Evolutionary conservation across 78 protist genomes (phyloP).

Genomic region (Andalucia godoyi): DNA sequence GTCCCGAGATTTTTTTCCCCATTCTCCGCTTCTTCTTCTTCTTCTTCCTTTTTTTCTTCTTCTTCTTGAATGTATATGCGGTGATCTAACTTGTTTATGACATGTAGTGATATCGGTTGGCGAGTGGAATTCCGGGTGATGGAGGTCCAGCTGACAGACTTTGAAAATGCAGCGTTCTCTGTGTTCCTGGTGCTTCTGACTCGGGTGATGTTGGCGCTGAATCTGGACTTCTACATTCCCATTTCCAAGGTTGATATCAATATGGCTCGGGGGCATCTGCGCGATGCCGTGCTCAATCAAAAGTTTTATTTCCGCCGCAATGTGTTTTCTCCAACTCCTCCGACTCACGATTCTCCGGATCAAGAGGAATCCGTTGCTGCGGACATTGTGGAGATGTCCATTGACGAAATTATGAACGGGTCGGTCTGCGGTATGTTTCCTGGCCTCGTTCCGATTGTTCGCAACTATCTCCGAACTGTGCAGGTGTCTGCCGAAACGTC

Average conservation of each 20-base stretch:
- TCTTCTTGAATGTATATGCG: too few species aligned
- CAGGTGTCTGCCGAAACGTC: neutral
- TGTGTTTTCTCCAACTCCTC: neutral
- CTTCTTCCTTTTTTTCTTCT: neutral
- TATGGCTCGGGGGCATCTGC: conserved; percentile 61
- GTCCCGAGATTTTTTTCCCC: too few species aligned
- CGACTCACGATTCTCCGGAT: neutral
- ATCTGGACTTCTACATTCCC: conserved; percentile 79
- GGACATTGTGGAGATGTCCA: neutral
- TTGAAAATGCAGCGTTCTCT: conserved; percentile 92
- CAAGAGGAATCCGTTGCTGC: neutral
- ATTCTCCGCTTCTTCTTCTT: neutral
- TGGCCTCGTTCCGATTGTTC: conserved; percentile 39
- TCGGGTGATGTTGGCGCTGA: conserved; percentile 61
- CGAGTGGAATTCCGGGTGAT: conserved; percentile 88
- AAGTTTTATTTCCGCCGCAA: conserved; percentile 62
- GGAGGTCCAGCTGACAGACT: conserved; percentile 84
- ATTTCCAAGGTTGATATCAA: conserved; percentile 85
- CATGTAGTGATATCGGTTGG: conserved; percentile 74
- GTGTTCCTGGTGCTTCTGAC: conserved; percentile 59
- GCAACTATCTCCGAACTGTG: neutral
- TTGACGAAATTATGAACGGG: conserved; percentile 32
- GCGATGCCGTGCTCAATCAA: conserved; percentile 34
- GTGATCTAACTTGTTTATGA: too few species aligned
- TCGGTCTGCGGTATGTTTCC: conserved; percentile 17